Conservation (phyloP, 2,329 filamentous ascomycete species). For the Helotiales sp. region DNA sequence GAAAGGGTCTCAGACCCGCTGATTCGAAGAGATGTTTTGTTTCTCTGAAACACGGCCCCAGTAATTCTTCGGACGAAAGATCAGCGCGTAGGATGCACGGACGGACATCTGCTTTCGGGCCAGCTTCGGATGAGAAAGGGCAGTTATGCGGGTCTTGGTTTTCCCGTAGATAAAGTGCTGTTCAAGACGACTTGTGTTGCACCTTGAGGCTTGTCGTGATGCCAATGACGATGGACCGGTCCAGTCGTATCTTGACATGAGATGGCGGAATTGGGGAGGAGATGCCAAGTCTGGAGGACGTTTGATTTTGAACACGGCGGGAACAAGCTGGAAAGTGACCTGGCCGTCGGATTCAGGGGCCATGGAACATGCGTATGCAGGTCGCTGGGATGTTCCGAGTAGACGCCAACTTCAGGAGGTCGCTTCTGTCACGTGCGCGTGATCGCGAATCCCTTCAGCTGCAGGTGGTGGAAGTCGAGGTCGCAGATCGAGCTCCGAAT, state of each 20-base stretch:
- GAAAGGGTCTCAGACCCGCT: neutral
- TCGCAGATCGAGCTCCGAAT: neutral
- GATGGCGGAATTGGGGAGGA: too few relatives aligned
- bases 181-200: neutral
- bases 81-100: neutral
- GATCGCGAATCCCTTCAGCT: neutral
- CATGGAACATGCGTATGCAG: too few relatives aligned
- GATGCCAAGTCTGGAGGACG: too few relatives aligned
- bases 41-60: slow-evolving; percentile 7
- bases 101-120: neutral
- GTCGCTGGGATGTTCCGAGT: neutral
- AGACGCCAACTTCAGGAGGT: neutral
- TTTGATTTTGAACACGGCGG: too few relatives aligned
- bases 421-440: neutral
- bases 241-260: too few relatives aligned
- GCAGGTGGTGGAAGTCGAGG: too few relatives aligned
- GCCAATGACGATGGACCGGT: neutral
- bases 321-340: too few relatives aligned
- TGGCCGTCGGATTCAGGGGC: too few relatives aligned
- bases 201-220: neutral
- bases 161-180: neutral
- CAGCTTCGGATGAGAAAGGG: neutral
- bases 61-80: slow-evolving; percentile 3
- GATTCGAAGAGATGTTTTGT: neutral
- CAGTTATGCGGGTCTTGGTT: neutral